phyloP scores from a whole-genome alignment of 2,329 filamentous ascomycete genomes.

The Epichloe festucae region DNA sequence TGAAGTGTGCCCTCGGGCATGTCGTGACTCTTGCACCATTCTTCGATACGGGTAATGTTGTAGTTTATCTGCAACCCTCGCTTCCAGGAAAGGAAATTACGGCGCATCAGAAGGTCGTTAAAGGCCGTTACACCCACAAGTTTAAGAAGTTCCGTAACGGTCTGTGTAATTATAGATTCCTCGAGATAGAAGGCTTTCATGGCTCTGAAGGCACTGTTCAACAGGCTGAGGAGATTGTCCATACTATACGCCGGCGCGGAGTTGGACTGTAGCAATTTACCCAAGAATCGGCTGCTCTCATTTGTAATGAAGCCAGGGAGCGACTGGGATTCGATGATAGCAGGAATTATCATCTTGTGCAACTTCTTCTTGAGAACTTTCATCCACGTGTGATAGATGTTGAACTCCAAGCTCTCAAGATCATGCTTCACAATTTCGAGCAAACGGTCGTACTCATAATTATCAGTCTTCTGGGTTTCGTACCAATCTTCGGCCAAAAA shows the following conservation, averaged over 20 bases:
- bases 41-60: constrained; percentile 97
- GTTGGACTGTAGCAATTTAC: constrained; percentile 86
- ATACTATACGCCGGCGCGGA: constrained; percentile 95
- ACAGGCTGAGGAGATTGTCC: constrained; percentile 89
- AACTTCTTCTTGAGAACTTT: constrained; percentile 99
- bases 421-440: constrained; percentile 99
- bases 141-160: constrained; percentile 81
- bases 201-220: constrained; percentile 95
- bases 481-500: constrained; percentile 99
- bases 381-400: constrained; percentile 99
- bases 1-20: constrained; percentile 98
- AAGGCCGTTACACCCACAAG: constrained; percentile 96
- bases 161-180: constrained; percentile 90
- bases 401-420: constrained; percentile 95
- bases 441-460: constrained; percentile 95
- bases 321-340: constrained; percentile 97
- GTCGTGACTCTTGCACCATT: constrained; percentile 99
- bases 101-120: constrained; percentile 93
- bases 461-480: constrained; percentile 97
- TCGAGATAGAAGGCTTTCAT: constrained; percentile 99
- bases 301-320: constrained; percentile 97
- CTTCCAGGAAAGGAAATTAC: constrained; percentile 99
- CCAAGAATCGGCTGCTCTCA: constrained; percentile 94
- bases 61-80: constrained; percentile 99
- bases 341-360: constrained; percentile 98